phyloP scores from a whole-genome alignment of 352 stramenopile species.

The Globisporangium cystogenes region DNA sequence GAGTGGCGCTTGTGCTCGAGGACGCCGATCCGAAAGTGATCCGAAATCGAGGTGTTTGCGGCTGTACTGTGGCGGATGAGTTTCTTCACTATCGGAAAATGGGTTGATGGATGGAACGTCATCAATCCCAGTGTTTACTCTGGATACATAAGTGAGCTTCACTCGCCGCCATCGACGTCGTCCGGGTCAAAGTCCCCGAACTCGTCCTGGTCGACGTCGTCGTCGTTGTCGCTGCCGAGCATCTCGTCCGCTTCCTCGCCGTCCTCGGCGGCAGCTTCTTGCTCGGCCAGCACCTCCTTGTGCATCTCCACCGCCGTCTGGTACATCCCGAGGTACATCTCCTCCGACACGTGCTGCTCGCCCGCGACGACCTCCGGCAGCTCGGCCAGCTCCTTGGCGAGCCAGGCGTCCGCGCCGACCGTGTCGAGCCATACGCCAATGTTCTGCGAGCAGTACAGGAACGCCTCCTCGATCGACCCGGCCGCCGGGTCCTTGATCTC shows the following conservation, averaged over 20 bases:
- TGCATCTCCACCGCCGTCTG: constrained; percentile 84
- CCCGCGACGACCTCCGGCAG: constrained; percentile 38
- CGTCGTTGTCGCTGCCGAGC: constrained; percentile 22
- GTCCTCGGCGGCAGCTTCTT: constrained; percentile 11
- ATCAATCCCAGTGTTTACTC: too few species aligned
- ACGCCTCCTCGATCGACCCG: constrained; percentile 83
- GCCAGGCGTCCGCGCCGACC: constrained; percentile 71
- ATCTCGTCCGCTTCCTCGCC: constrained; percentile 6
- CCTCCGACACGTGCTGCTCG: constrained; percentile 48
- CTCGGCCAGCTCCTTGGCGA: constrained; percentile 74
- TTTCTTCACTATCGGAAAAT: too few species aligned
- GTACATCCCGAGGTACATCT: constrained; percentile 89
- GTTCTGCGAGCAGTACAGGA: constrained; percentile 72
- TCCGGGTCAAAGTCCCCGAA: constrained; percentile 45
- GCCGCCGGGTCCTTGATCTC: constrained; percentile 65
- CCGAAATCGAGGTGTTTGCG: too few species aligned
- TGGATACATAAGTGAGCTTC: too few species aligned
- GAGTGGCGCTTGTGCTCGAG: too few species aligned
- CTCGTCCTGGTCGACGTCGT: constrained; percentile 32
- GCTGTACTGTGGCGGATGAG: too few species aligned
- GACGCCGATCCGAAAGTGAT: too few species aligned
- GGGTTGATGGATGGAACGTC: too few species aligned
- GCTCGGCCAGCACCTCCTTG: constrained; percentile 48
- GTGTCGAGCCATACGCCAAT: constrained; percentile 85
- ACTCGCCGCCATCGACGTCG: constrained; percentile 52